These are phyloP conservation scores for Berkeleyomyces rouxiae DNA, from an alignment of 2,329 filamentous ascomycete genomes.

Conservation along the genomic window DNA sequence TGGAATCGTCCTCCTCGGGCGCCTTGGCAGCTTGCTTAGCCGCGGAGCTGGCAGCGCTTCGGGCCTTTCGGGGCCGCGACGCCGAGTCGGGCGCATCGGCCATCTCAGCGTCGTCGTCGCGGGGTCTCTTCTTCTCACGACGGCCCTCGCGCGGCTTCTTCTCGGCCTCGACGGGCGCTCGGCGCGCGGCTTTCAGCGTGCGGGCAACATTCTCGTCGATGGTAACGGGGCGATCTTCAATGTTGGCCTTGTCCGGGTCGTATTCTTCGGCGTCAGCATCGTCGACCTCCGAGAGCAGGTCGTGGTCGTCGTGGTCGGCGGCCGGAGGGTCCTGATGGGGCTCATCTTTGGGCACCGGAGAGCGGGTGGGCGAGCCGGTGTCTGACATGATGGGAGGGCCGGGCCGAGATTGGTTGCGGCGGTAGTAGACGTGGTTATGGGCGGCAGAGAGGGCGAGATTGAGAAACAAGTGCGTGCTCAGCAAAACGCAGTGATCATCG, in stretches of 20 bases:
- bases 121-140: conserved; percentile 45
- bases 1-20: conserved; percentile 54
- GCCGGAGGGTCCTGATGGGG: background rate
- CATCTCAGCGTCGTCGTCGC: conserved; percentile 31
- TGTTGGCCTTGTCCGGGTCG: conserved; percentile 45
- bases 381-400: conserved; percentile 27
- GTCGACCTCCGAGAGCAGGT: conserved; percentile 50
- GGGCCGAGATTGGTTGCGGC: background rate
- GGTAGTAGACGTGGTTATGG: background rate
- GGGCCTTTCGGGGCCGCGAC: conserved; percentile 30
- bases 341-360: conserved; percentile 18
- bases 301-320: conserved; percentile 33
- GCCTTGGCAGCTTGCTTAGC: conserved; percentile 27
- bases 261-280: conserved; percentile 56
- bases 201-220: conserved; percentile 50
- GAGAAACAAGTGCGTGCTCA: too few species aligned
- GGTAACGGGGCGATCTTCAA: conserved; percentile 46
- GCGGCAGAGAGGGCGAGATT: background rate
- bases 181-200: conserved; percentile 46
- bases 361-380: conserved; percentile 26
- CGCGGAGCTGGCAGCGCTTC: conserved; percentile 27
- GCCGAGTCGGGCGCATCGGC: conserved; percentile 27
- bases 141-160: conserved; percentile 65
- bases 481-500: too few species aligned
- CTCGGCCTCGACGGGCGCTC: conserved; percentile 45